Evolutionary conservation across 2,329 filamentous ascomycete species (phyloP).

Genomic region (Aspergillus hiratsukae): DNA sequence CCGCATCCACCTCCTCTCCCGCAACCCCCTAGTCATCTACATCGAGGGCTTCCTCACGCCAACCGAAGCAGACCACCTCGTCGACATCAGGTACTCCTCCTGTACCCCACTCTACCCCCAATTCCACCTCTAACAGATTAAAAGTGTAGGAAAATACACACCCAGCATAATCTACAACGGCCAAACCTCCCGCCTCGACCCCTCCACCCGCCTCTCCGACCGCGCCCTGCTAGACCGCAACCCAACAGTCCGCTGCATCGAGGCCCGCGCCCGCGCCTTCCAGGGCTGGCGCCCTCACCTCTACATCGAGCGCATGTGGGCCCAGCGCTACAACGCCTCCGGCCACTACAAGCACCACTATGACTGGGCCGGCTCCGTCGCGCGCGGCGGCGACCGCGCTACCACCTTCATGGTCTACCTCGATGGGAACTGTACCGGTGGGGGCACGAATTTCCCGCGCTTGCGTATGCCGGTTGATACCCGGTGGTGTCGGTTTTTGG

Average conservation of each 20-base stretch:
- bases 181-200: conserved; percentile 44
- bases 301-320: conserved; percentile 58
- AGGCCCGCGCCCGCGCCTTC: conserved; percentile 53
- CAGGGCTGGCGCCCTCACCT: conserved; percentile 57
- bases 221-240: conserved; percentile 46
- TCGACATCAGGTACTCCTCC: conserved; percentile 48
- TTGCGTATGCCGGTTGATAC: conserved; percentile 41
- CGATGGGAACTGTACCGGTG: conserved; percentile 49
- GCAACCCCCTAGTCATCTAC: conserved; percentile 55
- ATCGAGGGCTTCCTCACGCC: conserved; percentile 52
- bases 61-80: conserved; percentile 47
- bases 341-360: conserved; percentile 59
- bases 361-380: conserved; percentile 50
- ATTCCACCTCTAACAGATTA: not conserved
- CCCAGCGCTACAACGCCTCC: conserved; percentile 54
- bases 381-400: conserved; percentile 40
- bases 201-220: conserved; percentile 50
- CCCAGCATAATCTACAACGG: conserved; percentile 53
- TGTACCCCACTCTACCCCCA: not conserved
- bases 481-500: conserved; percentile 56
- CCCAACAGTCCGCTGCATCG: conserved; percentile 53
- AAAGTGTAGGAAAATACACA: conserved; percentile 45
- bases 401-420: conserved; percentile 62
- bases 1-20: conserved; percentile 47
- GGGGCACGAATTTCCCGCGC: conserved; percentile 58